A percentile compares a stretch with the other conserved stretches of the same genome.
phyloP scores from a whole-genome alignment of 2,329 filamentous ascomycete species.

The Paraphoma sp. region DNA sequence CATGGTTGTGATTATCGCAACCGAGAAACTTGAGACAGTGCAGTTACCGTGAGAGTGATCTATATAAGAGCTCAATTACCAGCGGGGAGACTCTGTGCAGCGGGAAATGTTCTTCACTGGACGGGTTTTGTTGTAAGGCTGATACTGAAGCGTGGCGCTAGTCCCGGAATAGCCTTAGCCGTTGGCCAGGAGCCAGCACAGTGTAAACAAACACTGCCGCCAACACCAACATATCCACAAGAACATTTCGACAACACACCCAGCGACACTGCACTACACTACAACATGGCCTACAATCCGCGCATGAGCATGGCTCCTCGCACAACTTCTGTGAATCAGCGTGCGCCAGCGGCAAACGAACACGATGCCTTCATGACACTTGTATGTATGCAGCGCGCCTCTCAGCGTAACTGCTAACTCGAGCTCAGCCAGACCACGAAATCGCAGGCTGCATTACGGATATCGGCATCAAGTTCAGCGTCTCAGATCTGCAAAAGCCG shows the following conservation, averaged over 20 bases:
- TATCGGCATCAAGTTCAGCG: slow-evolving; percentile 87
- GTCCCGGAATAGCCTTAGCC: not conserved
- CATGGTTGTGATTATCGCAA: too few relatives aligned
- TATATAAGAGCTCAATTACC: too few relatives aligned
- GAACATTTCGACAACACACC: not conserved
- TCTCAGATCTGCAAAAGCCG: slow-evolving; percentile 89
- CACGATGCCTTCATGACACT: slow-evolving; percentile 59
- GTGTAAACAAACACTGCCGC: slow-evolving; percentile 20
- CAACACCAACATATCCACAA: slow-evolving; percentile 4
- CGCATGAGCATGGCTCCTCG: slow-evolving; percentile 59
- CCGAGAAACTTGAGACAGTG: too few relatives aligned
- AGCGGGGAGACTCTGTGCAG: too few relatives aligned
- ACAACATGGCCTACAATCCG: slow-evolving; percentile 56
- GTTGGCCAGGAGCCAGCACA: not conserved
- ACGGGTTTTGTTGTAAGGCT: not conserved
- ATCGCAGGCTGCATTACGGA: slow-evolving; percentile 98
- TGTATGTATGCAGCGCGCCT: slow-evolving; percentile 38
- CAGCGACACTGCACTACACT: slow-evolving; percentile 2
- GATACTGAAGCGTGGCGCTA: not conserved
- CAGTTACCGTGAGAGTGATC: too few relatives aligned
- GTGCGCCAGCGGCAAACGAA: slow-evolving; percentile 51
- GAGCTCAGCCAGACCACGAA: slow-evolving; percentile 68
- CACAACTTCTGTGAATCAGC: slow-evolving; percentile 49
- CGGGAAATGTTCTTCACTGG: too few relatives aligned
- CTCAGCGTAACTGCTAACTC: slow-evolving; percentile 19